A percentile compares a stretch with the other conserved stretches of the same genome.
phyloP scores from a whole-genome alignment of 139 green algal species.

The Chlamydomonas schloesseri region DNA sequence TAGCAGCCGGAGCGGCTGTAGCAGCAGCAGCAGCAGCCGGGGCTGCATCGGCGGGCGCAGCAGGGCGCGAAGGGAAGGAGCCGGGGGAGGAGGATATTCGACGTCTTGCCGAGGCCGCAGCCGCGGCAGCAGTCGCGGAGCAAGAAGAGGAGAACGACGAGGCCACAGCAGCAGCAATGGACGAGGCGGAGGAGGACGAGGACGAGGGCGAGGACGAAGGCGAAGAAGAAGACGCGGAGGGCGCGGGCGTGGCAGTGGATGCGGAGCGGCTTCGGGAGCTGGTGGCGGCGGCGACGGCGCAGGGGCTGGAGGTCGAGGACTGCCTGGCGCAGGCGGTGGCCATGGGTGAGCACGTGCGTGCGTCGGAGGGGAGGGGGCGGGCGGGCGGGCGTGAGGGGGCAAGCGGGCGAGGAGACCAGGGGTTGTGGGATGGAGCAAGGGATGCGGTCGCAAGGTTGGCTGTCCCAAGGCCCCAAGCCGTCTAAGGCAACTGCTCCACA shows the following conservation, averaged over 20 bases:
- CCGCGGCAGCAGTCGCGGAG: neutral
- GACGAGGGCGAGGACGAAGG: too few species aligned
- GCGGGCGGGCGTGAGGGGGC: neutral
- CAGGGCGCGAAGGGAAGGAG: neutral
- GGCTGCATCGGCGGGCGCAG: neutral
- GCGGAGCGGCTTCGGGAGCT: neutral
- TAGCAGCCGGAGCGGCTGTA: neutral
- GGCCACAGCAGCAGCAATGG: neutral
- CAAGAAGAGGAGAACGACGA: too few species aligned
- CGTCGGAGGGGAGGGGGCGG: neutral
- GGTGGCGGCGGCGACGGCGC: neutral
- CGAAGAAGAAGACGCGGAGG: constrained; percentile 3
- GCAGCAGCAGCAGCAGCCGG: neutral
- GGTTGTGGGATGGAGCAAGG: too few species aligned
- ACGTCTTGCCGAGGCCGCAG: neutral
- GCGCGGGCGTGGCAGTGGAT: neutral
- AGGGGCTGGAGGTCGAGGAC: constrained; percentile 31
- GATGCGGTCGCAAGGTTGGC: neutral
- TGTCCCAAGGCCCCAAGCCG: neutral
- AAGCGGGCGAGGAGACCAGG: neutral
- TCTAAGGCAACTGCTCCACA: too few species aligned
- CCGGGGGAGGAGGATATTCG: neutral
- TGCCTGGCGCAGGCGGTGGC: constrained; percentile 42
- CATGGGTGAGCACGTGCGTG: constrained; percentile 13
- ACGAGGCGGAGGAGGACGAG: neutral